Conservation (phyloP, 192 early-diverging fungal genomes). For the Linnemannia elongata region DNA sequence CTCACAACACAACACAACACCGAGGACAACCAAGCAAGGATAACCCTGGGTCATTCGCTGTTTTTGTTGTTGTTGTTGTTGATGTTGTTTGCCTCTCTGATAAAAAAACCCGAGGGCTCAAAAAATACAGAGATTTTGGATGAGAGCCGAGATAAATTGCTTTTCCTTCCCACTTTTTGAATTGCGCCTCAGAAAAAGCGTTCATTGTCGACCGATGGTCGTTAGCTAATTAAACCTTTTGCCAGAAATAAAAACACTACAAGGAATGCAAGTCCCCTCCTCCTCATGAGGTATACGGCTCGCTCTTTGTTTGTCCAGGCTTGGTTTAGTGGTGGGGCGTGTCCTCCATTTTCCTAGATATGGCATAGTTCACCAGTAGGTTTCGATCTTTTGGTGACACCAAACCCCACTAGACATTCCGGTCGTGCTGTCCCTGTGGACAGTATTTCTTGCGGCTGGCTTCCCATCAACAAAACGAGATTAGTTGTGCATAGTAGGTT, state of each 20-base stretch:
- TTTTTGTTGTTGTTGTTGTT: not conserved
- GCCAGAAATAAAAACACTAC: not conserved
- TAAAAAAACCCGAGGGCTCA: conserved; percentile 3
- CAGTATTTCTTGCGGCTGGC: too few species aligned
- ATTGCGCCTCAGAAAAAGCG: not conserved
- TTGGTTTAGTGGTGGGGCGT: not conserved
- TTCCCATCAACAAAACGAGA: too few species aligned
- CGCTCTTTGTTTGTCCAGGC: not conserved
- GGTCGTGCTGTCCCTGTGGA: not conserved
- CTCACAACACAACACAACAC: not conserved
- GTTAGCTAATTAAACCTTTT: not conserved
- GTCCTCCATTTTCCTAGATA: not conserved
- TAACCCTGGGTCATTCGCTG: not conserved
- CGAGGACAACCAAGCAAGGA: not conserved
- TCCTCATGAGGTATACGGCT: not conserved
- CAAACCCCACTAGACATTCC: not conserved
- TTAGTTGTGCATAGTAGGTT: too few species aligned
- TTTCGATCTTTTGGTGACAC: not conserved
- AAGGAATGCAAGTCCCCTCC: not conserved
- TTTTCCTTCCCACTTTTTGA: not conserved
- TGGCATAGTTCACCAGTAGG: not conserved
- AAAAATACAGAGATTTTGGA: not conserved
- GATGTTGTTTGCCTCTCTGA: not conserved
- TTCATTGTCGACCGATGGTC: not conserved
- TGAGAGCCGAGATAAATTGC: conserved; percentile 4